Evolutionary conservation across 1,284 basidiomycete species (phyloP).

Genomic region (Cystobasidiaceae sp.): DNA sequence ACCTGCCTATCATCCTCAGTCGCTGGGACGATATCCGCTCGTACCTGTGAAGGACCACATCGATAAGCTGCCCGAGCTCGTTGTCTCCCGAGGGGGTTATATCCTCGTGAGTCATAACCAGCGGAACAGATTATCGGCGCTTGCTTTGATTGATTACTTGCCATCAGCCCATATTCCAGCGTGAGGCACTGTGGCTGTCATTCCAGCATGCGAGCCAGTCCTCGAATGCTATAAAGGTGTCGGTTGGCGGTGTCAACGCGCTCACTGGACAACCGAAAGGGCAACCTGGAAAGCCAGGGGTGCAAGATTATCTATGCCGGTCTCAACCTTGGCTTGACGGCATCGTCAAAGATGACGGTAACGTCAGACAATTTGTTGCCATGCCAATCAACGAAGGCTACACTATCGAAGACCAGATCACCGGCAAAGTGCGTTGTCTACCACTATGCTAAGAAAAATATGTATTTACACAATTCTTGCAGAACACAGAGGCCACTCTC

Average conservation of each 20-base stretch:
- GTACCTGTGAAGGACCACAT: background rate
- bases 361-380: constrained; percentile 32
- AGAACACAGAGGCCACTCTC: constrained; percentile 17
- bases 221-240: constrained; percentile 14
- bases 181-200: constrained; percentile 31
- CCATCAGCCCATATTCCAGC: constrained; percentile 24
- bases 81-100: constrained; percentile 15
- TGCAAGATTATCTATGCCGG: constrained; percentile 29
- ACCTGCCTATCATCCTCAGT: too few species aligned
- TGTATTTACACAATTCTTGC: background rate
- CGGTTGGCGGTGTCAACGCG: constrained; percentile 23
- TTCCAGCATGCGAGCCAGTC: background rate
- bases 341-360: constrained; percentile 23
- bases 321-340: constrained; percentile 30
- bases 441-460: background rate
- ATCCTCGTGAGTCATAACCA: background rate
- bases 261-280: constrained; percentile 12
- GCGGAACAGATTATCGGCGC: too few species aligned
- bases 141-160: background rate
- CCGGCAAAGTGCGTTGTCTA: constrained; percentile 14
- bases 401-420: constrained; percentile 34
- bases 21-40: constrained; percentile 20
- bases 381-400: constrained; percentile 28
- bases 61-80: background rate
- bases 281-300: background rate